A percentile compares a stretch with the other conserved stretches of the same genome.
These are phyloP conservation scores for Penicillium sp. DNA, from an alignment of 2,329 filamentous ascomycete genomes.

Conservation along the genomic window DNA sequence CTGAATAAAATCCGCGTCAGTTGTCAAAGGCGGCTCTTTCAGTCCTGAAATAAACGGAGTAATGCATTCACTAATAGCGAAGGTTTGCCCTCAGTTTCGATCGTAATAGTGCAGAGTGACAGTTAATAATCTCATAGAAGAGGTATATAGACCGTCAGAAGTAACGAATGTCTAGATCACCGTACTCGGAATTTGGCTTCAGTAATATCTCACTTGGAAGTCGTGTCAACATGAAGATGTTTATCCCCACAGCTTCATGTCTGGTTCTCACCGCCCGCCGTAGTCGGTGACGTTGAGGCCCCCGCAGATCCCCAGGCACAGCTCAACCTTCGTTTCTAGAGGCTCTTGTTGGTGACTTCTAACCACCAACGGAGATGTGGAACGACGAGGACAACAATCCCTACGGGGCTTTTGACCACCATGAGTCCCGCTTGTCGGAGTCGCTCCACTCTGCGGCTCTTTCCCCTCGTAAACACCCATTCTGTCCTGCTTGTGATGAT, in stretches of 20 bases:
- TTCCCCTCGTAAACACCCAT: slow-evolving; percentile 47
- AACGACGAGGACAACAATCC: slow-evolving; percentile 99
- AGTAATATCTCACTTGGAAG: no score
- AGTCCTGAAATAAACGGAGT: no score
- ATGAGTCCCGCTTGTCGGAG: slow-evolving; percentile 69
- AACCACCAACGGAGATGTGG: slow-evolving; percentile 63
- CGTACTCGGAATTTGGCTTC: no score
- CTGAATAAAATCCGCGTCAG: no score
- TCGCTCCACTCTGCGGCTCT: slow-evolving; percentile 55
- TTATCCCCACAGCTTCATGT: not conserved
- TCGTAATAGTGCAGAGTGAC: no score
- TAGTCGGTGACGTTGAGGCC: slow-evolving; percentile 17
- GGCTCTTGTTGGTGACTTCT: not conserved
- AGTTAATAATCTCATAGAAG: no score
- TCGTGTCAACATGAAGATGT: no score
- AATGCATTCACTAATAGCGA: no score
- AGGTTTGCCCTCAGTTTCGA: no score
- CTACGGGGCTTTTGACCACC: slow-evolving; percentile 87
- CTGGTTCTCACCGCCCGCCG: slow-evolving; percentile 5
- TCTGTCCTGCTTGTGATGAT: slow-evolving; percentile 1
- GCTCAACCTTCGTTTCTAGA: slow-evolving; percentile 12
- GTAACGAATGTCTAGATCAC: no score
- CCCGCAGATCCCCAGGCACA: slow-evolving; percentile 24
- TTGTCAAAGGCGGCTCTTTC: no score
- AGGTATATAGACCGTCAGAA: no score